Percentiles rank a stretch among this genome's conserved stretches.
These are phyloP conservation scores for Casuarina cunninghamiana DNA, from an alignment of 306 rosid species.

Conservation along the genomic window DNA sequence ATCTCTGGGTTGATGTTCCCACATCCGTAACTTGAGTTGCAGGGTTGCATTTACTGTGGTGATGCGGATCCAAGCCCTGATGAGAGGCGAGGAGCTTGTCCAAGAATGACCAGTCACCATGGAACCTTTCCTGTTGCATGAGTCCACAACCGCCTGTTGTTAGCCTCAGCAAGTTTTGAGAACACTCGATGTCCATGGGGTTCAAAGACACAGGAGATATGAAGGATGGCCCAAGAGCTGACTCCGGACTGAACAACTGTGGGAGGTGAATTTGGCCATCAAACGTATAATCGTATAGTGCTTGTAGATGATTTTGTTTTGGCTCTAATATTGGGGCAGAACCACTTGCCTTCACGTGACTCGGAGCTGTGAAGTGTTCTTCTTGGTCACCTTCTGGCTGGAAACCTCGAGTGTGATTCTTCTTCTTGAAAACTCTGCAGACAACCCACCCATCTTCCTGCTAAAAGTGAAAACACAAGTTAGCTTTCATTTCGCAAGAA, in stretches of 20 bases:
- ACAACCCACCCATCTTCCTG: conserved; percentile 99
- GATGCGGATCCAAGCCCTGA: conserved; percentile 30
- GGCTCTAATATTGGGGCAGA: conserved; percentile 41
- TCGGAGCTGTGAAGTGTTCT: conserved; percentile 18
- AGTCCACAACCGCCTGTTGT: conserved; percentile 46
- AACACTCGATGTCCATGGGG: conserved; percentile 59
- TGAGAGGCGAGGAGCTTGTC: conserved; percentile 73
- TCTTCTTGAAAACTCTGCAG: conserved; percentile 92
- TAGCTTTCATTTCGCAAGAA: too few species aligned
- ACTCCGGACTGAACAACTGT: conserved; percentile 81
- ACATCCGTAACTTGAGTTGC: conserved; percentile 26
- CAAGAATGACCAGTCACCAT: conserved; percentile 86
- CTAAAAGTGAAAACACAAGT: neutral
- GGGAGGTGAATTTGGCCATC: conserved; percentile 84
- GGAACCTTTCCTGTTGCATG: conserved; percentile 49
- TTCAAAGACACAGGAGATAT: conserved; percentile 42
- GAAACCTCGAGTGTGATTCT: conserved; percentile 54
- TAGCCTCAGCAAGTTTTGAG: conserved; percentile 64
- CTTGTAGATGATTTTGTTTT: conserved; percentile 56
- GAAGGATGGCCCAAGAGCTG: conserved; percentile 32
- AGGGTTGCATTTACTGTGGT: conserved; percentile 33
- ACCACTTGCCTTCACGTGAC: conserved; percentile 50
- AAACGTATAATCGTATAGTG: conserved; percentile 47
- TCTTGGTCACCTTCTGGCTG: conserved; percentile 52
- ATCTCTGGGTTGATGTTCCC: conserved; percentile 56